Conservation (phyloP, 2,329 filamentous ascomycete genomes). For the Aureobasidium sp. region DNA sequence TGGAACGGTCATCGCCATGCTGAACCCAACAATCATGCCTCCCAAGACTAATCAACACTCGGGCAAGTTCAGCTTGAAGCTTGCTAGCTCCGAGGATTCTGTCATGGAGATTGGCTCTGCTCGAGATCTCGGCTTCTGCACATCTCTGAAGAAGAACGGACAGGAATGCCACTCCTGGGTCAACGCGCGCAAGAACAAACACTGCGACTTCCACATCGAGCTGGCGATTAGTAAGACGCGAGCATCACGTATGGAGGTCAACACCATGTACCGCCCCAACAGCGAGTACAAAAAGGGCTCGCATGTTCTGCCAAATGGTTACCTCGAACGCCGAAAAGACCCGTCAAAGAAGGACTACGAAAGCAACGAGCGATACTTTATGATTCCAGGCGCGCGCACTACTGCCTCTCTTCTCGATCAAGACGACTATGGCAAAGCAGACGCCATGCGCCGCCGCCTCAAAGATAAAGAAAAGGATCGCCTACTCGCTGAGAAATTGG, state of each 20-base stretch:
- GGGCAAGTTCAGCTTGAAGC: constrained; percentile 73
- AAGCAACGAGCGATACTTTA: constrained; percentile 13
- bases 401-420: constrained; percentile 58
- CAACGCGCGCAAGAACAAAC: constrained; percentile 77
- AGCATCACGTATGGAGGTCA: constrained; percentile 67
- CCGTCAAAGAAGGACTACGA: constrained; percentile 26
- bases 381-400: constrained; percentile 30
- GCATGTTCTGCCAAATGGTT: background rate
- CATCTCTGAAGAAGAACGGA: constrained; percentile 75
- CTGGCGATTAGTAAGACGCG: constrained; percentile 64
- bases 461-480: constrained; percentile 57
- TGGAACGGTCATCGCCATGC: constrained; percentile 83
- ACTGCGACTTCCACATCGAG: constrained; percentile 89
- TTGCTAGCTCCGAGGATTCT: constrained; percentile 79
- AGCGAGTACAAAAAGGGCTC: constrained; percentile 14
- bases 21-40: constrained; percentile 88
- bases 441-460: constrained; percentile 47
- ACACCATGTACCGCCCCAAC: constrained; percentile 44
- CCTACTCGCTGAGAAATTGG: constrained; percentile 60
- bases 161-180: constrained; percentile 75
- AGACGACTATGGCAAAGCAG: constrained; percentile 40
- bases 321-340: background rate
- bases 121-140: constrained; percentile 82
- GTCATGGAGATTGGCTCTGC: constrained; percentile 81
- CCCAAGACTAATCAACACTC: constrained; percentile 66